Conservation (phyloP, 176 grass and related monocot genomes). For the Oryza officinalis region DNA sequence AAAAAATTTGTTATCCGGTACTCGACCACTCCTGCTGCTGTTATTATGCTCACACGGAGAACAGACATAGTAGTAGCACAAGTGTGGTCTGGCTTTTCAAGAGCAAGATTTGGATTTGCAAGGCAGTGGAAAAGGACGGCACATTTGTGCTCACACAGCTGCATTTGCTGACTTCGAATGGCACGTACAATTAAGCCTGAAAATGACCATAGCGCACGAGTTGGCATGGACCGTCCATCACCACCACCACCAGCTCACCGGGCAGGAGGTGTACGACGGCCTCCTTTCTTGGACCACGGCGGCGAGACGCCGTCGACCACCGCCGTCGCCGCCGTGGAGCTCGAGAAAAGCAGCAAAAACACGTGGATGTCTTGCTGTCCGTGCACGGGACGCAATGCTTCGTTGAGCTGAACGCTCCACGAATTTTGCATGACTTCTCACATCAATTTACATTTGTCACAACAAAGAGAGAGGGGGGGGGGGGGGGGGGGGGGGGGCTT, state of each 20-base stretch:
- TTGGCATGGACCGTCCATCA: background rate
- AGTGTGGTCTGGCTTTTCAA: constrained; percentile 8
- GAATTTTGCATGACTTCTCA: constrained; percentile 19
- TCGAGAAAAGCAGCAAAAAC: background rate
- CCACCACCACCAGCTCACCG: background rate
- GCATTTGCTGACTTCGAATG: constrained; percentile 1
- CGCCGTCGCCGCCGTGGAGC: background rate
- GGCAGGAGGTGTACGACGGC: background rate
- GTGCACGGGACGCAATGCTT: background rate
- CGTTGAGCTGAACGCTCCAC: background rate
- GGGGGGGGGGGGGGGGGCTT: background rate
- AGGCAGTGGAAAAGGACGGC: background rate
- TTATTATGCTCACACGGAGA: background rate
- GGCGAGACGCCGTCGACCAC: background rate
- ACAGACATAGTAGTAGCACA: background rate
- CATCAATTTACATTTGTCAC: constrained; percentile 55
- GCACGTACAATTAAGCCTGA: background rate
- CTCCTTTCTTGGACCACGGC: background rate
- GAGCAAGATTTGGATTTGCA: background rate
- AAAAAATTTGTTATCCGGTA: background rate
- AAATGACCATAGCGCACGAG: constrained; percentile 23
- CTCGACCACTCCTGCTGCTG: background rate
- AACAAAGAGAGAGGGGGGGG: background rate
- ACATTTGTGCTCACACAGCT: background rate
- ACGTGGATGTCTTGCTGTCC: no score